Evolutionary conservation across 768 basidiomycete species (phyloP), one percentile per base, ranked within the genome.

Genomic region (Auriscalpium vulgare): DNA sequence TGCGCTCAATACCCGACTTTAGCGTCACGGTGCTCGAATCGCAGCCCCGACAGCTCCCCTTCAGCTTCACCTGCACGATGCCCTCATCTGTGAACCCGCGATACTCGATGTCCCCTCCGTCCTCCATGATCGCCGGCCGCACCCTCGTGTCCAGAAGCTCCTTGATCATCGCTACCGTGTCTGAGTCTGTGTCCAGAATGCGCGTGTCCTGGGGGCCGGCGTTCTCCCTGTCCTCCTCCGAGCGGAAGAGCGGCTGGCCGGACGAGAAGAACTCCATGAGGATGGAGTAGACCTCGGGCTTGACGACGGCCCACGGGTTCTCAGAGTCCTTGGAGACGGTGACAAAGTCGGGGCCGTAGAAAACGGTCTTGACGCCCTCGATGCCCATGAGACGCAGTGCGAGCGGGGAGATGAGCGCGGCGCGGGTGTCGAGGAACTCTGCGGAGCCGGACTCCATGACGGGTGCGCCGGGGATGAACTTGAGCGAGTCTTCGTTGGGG

Each of bases 91-190:
- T 79, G 65, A 98, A 95, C 3, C 91, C 94, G 37, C 87, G 81
- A 68, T 90, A 99, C 72, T 98, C 95, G 56, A 99, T 94, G 68
- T 98, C 97, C 2, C 97, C 97, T 0, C 97, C 97, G 55, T 99
- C 95, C 69, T 98, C 97, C 90, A 95, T 95, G 58, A 99, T 98
- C 5, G 94, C 91, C 6, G 97, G 97, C 54, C 97, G 75, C 16
- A 99, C 93, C 13, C 97, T 75, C 2, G 95, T 98, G 67, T 97
- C 95, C 50, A 99, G 74, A 40, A 98, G 69, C 68, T 99, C 97
- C 69, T 99, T 99, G 63, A 99, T 94, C 95, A 98, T 99, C 8
- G 92, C 97, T 3, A 99, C 92, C 3, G 92, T 91, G 69, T 98
- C 97, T 19, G 89, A 88, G 68, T 99, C 97, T 3, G 87, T 90